Base-by-base conservation (phyloP, 345 rosid species). In the Anastatica hierochuntica region DNA sequence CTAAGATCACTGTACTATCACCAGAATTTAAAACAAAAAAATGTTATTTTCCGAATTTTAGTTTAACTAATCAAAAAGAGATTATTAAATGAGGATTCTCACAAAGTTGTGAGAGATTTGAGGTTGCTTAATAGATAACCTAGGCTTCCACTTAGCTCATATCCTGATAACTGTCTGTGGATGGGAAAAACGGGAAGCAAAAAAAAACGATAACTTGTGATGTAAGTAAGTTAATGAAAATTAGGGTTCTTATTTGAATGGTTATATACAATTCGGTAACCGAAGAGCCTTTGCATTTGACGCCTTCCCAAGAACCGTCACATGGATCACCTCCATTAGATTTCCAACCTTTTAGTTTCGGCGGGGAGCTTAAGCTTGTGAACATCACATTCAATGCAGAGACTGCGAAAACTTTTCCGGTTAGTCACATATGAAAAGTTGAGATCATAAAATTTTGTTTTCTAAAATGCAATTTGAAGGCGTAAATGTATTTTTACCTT, bases 311-410 rank as follows among this genome's bases (percentile, higher is more conserved):
- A 16, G 83, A 68, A 39, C 77, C 82, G 1, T 74, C 83, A 40
- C 98, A 90, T 26, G 96, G 96, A 68, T 87, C 95, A n/a, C 98
- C 96, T 4, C 96, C 96, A 31, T 60, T 65, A 30, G 83, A 21
- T 76, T 75, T 60, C 98, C 98, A 92, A 8, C 85, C 89, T 47
- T 45, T 76, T 43, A 92, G 64, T 56, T 71, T 57, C 7, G 94
- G 72, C 31, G 92, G 88, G 10, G 88, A 79, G 62, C 81, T 83
- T 65, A 92, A 76, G 77, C 84, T 79, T 29, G 80, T 88, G 62
- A 69, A 88, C 94, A 92, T 80, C 29, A 83, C 94, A 61, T 88
- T 92, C 35, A 87, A 84, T 24, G 90, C 96, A 35, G 88, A 72
- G 31, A 74, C 96, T 88, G 77, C 70, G 72, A 47, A 20, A 18